A percentile compares a stretch with the other conserved stretches of the same genome.
Conservation (phyloP, 768 basidiomycete species). For the Pleurotus giganteus region DNA sequence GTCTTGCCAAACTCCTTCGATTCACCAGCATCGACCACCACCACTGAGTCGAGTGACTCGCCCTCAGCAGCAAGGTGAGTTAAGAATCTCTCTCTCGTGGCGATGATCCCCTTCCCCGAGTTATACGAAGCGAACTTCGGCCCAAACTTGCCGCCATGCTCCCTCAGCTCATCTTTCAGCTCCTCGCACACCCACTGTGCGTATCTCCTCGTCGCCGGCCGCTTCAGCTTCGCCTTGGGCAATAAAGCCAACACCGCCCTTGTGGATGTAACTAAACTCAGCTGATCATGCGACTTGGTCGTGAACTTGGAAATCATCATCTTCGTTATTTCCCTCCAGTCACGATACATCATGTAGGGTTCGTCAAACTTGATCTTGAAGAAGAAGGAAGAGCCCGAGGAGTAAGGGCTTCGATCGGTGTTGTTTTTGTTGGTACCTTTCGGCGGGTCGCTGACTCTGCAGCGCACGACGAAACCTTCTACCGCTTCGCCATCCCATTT, state of each 20-base stretch:
- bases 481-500: constrained; percentile 82
- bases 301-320: constrained; percentile 42
- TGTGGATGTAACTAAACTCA: constrained; percentile 27
- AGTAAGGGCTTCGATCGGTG: constrained; percentile 55
- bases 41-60: constrained; percentile 32
- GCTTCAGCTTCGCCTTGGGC: constrained; percentile 65
- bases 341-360: constrained; percentile 97
- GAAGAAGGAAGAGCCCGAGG: constrained; percentile 84
- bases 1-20: constrained; percentile 58
- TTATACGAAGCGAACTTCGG: constrained; percentile 58
- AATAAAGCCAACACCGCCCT: constrained; percentile 34
- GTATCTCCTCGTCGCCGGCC: constrained; percentile 78
- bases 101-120: constrained; percentile 83
- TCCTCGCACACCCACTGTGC: constrained; percentile 82
- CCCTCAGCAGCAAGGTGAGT: constrained; percentile 52
- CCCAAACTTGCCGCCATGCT: constrained; percentile 35
- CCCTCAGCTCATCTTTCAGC: constrained; percentile 42
- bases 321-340: constrained; percentile 95
- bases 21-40: constrained; percentile 13
- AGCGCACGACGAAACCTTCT: constrained; percentile 94
- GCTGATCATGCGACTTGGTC: background rate
- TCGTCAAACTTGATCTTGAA: constrained; percentile 99
- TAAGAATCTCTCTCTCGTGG: constrained; percentile 77
- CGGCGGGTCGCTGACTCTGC: constrained; percentile 51
- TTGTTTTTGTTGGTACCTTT: constrained; percentile 20